Base-by-base conservation (phyloP, 2,329 filamentous ascomycete species). In the Neofusicoccum laricinum region DNA sequence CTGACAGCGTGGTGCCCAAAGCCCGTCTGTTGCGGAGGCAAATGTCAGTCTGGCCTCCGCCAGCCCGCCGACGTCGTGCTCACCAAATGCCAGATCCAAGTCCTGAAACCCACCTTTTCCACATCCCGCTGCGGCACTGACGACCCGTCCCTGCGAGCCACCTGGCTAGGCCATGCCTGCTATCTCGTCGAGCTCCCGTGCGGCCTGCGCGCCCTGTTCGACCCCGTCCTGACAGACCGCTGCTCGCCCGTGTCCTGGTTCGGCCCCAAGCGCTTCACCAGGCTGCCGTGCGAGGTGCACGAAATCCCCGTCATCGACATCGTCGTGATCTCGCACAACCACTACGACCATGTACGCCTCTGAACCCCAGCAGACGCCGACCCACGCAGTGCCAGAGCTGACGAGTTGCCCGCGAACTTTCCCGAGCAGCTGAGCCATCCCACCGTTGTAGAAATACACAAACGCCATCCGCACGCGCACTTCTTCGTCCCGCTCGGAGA, bases 151-250 rank as follows among this genome's bases (percentile, higher is more conserved):
- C 84, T 97, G 21, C 88, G 93, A 61, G 92, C 93, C 40, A 97
- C 94, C 48, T 97, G 94, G 94, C 86, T 97, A 2, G 94, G 94
- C 36, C 94, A 98, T 76, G 93, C 94, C 3, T 97, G 92, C 80
- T 97, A 93, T 80, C 93, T 92, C 72, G 87, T 96, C 69, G 94
- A 97, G 76, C 97, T 93, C 71, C 92, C 93, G 2, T 85, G 86
- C 14, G 94, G 94, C 0, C 82, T 97, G 61, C 88, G 93, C 62
- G 91, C 96, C 3, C 85, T 98, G 4, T 97, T 97, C 75, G 94
- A 97, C 72, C 94, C 94, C 1, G 93, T 97, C 43, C 96, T 97
- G 69, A 92, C 94, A 74, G 87, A 92, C 67, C 88, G 92, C 70
- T 97, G 94, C 79, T 88, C 89, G 36, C 94, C 93, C 0, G 82